These are phyloP conservation scores for Sporothrix pseudoabietina DNA, from an alignment of 2,329 filamentous ascomycete species.

Conservation along the genomic window DNA sequence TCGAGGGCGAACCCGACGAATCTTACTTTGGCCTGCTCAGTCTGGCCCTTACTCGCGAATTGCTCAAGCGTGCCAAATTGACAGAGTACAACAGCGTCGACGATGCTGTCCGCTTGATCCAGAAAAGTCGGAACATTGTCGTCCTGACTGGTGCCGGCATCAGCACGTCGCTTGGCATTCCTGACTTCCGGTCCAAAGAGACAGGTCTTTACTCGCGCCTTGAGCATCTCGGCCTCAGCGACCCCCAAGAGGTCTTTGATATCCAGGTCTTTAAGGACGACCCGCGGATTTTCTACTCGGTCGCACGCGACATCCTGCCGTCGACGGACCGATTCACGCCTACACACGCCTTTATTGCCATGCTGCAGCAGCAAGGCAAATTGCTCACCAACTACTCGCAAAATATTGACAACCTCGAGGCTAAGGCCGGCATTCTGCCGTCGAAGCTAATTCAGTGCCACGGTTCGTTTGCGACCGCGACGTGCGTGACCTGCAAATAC, in stretches of 20 bases:
- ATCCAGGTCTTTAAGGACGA: constrained; percentile 84
- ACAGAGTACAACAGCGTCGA: constrained; percentile 79
- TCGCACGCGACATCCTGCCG: constrained; percentile 88
- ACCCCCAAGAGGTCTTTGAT: constrained; percentile 95
- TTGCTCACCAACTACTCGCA: constrained; percentile 97
- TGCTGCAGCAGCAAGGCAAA: constrained; percentile 85
- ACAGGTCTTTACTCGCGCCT: constrained; percentile 89
- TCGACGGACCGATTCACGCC: constrained; percentile 79
- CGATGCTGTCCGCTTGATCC: constrained; percentile 78
- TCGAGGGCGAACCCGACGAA: constrained; percentile 72
- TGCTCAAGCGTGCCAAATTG: constrained; percentile 80
- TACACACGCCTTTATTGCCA: constrained; percentile 89
- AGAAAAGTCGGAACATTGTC: constrained; percentile 78
- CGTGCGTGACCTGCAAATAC: constrained; percentile 79
- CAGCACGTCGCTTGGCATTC: constrained; percentile 93
- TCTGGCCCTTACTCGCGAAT: constrained; percentile 75
- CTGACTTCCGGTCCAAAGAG: constrained; percentile 92
- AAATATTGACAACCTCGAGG: constrained; percentile 96
- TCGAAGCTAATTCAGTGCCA: constrained; percentile 94
- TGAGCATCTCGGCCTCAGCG: constrained; percentile 71
- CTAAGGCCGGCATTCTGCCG: constrained; percentile 75
- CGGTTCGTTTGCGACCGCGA: constrained; percentile 90
- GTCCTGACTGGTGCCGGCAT: constrained; percentile 95
- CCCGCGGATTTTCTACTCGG: constrained; percentile 82
- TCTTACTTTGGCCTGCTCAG: constrained; percentile 74